A percentile compares a stretch with the other conserved stretches of the same genome.
phyloP scores from a whole-genome alignment of 192 early-diverging fungal species.

The Umbelopsis sp. region DNA sequence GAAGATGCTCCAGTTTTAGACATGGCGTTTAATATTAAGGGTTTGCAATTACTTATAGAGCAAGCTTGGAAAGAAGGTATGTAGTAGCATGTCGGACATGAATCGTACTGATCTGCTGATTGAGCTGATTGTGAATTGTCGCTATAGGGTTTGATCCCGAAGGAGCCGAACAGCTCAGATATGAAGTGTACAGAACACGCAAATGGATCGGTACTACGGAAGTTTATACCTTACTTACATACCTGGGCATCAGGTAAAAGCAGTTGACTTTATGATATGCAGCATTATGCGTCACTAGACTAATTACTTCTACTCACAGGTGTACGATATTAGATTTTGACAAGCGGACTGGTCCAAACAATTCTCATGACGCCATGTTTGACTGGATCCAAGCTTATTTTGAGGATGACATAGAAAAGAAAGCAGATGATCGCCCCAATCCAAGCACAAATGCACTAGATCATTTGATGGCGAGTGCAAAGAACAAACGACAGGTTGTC shows the following conservation, averaged over 20 bases:
- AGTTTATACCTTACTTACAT: constrained; percentile 61
- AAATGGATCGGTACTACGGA: constrained; percentile 81
- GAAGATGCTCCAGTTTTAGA: not conserved
- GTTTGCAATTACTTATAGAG: constrained; percentile 59
- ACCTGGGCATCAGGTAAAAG: constrained; percentile 52
- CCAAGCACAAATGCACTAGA: not conserved
- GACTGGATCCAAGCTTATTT: constrained; percentile 64
- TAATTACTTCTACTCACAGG: not conserved
- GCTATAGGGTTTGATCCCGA: constrained; percentile 54
- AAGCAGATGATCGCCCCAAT: not conserved
- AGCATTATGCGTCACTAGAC: not conserved
- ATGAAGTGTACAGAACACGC: constrained; percentile 54
- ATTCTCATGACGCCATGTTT: constrained; percentile 58
- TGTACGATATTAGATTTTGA: constrained; percentile 70
- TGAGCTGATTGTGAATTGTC: constrained; percentile 7
- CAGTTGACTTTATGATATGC: not conserved
- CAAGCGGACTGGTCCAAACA: constrained; percentile 52
- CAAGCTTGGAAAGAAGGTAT: constrained; percentile 57
- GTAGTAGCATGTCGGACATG: not conserved
- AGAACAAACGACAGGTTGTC: not conserved
- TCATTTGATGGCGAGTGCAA: constrained; percentile 16
- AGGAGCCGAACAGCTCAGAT: constrained; percentile 57
- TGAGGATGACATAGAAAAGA: constrained; percentile 19
- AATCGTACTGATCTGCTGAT: not conserved
- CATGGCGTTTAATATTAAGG: constrained; percentile 40